phyloP scores from a whole-genome alignment of 1,139 yeast species.

The Yamadazyma siamensis region DNA sequence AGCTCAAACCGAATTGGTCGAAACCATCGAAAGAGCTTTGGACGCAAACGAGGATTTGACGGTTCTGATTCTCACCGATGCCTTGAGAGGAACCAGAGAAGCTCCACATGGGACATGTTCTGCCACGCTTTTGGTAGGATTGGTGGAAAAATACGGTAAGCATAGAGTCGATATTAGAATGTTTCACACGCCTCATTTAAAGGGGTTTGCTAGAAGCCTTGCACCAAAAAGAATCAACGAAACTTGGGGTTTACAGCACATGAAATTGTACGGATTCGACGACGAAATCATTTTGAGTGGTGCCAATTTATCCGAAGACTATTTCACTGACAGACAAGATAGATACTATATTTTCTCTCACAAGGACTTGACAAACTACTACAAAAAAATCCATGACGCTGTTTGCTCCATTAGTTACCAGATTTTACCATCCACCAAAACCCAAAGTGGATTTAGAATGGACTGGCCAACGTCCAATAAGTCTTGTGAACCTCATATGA shows the following conservation, averaged over 20 bases:
- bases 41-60: slow-evolving; percentile 54
- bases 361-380: slow-evolving; percentile 62
- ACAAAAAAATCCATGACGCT: slow-evolving; percentile 63
- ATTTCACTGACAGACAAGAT: slow-evolving; percentile 95
- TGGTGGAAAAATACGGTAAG: slow-evolving; percentile 63
- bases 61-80: slow-evolving; percentile 79
- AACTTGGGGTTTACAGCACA: slow-evolving; percentile 92
- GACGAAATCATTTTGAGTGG: slow-evolving; percentile 86
- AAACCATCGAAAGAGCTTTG: slow-evolving; percentile 59
- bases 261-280: slow-evolving; percentile 95
- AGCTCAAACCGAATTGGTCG: slow-evolving; percentile 68
- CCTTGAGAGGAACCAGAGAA: slow-evolving; percentile 90
- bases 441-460: slow-evolving; percentile 50
- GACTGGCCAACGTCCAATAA: slow-evolving; percentile 74
- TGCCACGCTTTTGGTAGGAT: slow-evolving; percentile 68
- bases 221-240: slow-evolving; percentile 88
- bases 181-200: slow-evolving; percentile 86
- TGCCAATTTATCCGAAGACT: slow-evolving; percentile 86
- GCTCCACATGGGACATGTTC: slow-evolving; percentile 69
- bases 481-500: slow-evolving; percentile 69
- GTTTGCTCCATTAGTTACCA: slow-evolving; percentile 69
- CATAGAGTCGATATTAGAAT: slow-evolving; percentile 75
- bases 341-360: slow-evolving; percentile 75
- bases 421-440: slow-evolving; percentile 36
- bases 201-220: slow-evolving; percentile 59